Evolutionary conservation across 345 rosid genomes (phyloP).

Genomic region (Melastoma malabathricum): DNA sequence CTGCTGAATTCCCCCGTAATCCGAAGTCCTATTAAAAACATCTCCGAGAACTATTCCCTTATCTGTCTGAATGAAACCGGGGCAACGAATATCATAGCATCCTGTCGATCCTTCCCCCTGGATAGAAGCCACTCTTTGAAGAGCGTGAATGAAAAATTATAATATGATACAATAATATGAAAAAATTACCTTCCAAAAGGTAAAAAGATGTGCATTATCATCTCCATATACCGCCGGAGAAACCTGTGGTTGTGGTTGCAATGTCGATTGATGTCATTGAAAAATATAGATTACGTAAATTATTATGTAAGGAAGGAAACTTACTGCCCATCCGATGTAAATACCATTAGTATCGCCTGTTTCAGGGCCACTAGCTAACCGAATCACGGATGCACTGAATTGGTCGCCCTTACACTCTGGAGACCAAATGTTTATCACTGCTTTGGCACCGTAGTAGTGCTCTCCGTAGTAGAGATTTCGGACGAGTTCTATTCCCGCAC

Average conservation of each 20-base stretch:
- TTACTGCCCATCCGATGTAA: not conserved
- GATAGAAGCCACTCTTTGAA: too few species aligned
- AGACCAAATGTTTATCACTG: not conserved
- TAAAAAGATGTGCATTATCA: not conserved
- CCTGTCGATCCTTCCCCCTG: not conserved
- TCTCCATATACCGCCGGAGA: not conserved
- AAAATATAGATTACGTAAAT: not conserved
- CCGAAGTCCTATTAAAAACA: too few species aligned
- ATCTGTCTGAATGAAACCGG: not conserved
- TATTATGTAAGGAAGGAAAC: not conserved
- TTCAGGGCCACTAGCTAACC: not conserved
- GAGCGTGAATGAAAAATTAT: too few species aligned
- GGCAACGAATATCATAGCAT: not conserved
- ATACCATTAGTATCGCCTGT: fast-evolving
- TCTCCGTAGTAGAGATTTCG: not conserved
- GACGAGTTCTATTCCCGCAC: not conserved
- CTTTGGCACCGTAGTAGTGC: not conserved
- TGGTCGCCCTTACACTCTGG: not conserved
- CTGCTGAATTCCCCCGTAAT: not conserved
- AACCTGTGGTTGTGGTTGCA: not conserved
- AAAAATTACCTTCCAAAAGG: not conserved
- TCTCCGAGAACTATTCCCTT: too few species aligned
- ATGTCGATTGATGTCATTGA: not conserved
- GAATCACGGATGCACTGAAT: not conserved
- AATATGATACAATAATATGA: too few species aligned